Conservation (phyloP, 805 yeast genomes). For the Brettanomyces sp. region DNA sequence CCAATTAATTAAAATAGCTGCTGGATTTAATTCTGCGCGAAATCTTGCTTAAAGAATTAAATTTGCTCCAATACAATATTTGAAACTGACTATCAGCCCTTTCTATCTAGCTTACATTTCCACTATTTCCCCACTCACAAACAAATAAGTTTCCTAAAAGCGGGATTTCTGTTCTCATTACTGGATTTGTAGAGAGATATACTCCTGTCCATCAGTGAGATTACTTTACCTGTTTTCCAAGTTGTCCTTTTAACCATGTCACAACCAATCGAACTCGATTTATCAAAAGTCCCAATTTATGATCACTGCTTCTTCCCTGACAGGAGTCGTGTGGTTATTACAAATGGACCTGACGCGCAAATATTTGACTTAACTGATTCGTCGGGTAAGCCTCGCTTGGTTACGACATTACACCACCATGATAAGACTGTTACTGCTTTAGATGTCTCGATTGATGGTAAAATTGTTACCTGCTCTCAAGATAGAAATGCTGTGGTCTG, state of each 20-base stretch:
- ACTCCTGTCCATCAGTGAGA: slow-evolving; percentile 20
- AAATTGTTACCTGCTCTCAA: slow-evolving; percentile 93
- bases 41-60: no score
- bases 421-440: slow-evolving; percentile 93
- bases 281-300: slow-evolving; percentile 79
- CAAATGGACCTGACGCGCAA: slow-evolving; percentile 70
- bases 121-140: no score
- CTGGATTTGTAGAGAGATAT: slow-evolving; percentile 26
- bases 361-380: slow-evolving; percentile 47
- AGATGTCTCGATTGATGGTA: slow-evolving; percentile 81
- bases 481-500: slow-evolving; percentile 97
- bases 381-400: slow-evolving; percentile 46
- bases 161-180: no score
- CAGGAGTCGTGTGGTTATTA: slow-evolving; percentile 57
- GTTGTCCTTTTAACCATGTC: slow-evolving; percentile 14
- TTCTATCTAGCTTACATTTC: no score
- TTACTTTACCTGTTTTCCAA: background rate
- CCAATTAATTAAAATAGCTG: no score
- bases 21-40: no score
- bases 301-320: slow-evolving; percentile 85
- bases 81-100: no score
- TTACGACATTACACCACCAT: slow-evolving; percentile 69
- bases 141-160: no score
- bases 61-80: no score
- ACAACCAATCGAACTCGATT: slow-evolving; percentile 26